Percentiles rank a stretch among this genome's conserved stretches.
Conservation (phyloP, 306 rosid species). For the Hippophae tibetana region DNA sequence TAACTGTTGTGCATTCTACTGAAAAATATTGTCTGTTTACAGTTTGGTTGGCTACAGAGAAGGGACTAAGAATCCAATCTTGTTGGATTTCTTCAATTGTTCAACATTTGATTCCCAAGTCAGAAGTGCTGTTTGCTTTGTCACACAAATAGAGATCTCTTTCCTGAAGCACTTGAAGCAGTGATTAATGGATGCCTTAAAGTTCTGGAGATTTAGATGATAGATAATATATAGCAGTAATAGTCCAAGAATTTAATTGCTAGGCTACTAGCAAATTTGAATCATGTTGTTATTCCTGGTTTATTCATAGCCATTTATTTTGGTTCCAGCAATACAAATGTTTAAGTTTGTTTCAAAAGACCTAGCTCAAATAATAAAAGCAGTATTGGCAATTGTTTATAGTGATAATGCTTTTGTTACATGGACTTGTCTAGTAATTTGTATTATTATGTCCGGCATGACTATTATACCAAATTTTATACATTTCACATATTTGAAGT, state of each 20-base stretch:
- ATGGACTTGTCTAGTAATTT: too few species aligned
- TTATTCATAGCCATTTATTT: neutral
- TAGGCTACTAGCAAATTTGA: neutral
- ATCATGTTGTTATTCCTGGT: neutral
- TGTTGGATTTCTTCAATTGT: constrained; percentile 13
- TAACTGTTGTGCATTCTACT: constrained; percentile 8
- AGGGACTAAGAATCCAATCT: constrained; percentile 34
- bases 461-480: too few species aligned
- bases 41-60: constrained; percentile 75
- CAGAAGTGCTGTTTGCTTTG: neutral
- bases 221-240: neutral
- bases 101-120: neutral
- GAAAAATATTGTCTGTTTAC: constrained; percentile 12
- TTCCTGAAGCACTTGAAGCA: neutral
- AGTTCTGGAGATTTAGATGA: neutral
- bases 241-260: neutral
- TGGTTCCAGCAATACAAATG: neutral
- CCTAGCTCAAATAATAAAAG: neutral
- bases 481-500: too few species aligned
- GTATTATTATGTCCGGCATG: too few species aligned
- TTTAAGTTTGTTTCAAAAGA: neutral
- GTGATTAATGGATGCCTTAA: neutral
- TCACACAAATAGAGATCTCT: neutral
- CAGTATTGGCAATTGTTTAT: too few species aligned
- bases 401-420: too few species aligned